Evolutionary conservation across 2,329 filamentous ascomycete genomes (phyloP).

Genomic region (Geosmithia flava): DNA sequence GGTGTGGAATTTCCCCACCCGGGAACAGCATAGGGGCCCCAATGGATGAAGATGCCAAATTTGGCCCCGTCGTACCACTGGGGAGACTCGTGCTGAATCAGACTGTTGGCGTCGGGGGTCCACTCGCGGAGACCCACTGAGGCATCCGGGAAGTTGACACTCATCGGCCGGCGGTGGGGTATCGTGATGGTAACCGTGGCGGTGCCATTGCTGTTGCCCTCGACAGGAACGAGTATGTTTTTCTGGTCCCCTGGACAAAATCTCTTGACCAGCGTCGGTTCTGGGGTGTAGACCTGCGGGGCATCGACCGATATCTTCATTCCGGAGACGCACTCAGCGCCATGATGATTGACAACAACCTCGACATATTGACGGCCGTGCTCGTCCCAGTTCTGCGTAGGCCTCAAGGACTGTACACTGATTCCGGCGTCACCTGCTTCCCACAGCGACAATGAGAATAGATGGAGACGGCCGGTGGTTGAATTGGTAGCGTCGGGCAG

Average conservation of each 20-base stretch:
- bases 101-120: constrained; percentile 14
- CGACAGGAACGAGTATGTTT: constrained; percentile 20
- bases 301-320: constrained; percentile 16
- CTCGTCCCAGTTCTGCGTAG: constrained; percentile 27
- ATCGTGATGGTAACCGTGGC: constrained; percentile 6
- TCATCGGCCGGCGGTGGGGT: neutral
- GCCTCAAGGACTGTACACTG: constrained; percentile 23
- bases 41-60: constrained; percentile 7
- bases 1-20: constrained; percentile 32
- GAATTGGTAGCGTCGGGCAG: constrained; percentile 23
- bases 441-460: constrained; percentile 28
- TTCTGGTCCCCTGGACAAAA: constrained; percentile 31
- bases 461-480: constrained; percentile 23
- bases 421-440: constrained; percentile 7
- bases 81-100: constrained; percentile 3
- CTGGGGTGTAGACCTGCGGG: constrained; percentile 27
- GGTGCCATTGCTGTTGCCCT: constrained; percentile 11
- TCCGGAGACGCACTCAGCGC: constrained; percentile 19
- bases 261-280: constrained; percentile 22
- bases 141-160: constrained; percentile 7
- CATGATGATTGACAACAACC: constrained; percentile 22
- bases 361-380: constrained; percentile 26
- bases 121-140: constrained; percentile 22
- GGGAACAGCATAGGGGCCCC: constrained; percentile 6
- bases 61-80: constrained; percentile 7